Percentiles rank a stretch among this genome's conserved stretches.
These are phyloP conservation scores for Pulveroboletus sp. DNA, from an alignment of 768 basidiomycete genomes.

Conservation along the genomic window DNA sequence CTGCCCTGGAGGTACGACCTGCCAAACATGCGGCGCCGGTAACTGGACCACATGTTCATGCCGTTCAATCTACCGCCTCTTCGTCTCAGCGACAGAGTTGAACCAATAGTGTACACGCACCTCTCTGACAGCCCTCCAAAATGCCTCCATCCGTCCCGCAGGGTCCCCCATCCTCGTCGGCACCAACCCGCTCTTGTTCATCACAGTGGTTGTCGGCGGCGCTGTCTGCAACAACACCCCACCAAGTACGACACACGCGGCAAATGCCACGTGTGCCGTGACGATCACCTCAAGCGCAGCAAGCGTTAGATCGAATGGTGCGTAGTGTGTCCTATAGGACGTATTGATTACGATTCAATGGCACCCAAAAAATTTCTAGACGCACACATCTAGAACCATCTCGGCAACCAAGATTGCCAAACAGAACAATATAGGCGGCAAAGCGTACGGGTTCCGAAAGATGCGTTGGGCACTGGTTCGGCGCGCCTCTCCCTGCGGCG, in stretches of 20 bases:
- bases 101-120: slow-evolving; percentile 40
- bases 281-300: slow-evolving; percentile 73
- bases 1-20: slow-evolving; percentile 54
- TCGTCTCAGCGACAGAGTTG: too few species aligned
- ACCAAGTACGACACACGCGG: slow-evolving; percentile 80
- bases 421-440: slow-evolving; percentile 61
- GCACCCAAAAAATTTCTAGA: slow-evolving; percentile 11
- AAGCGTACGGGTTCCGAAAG: slow-evolving; percentile 73
- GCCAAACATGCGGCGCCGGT: slow-evolving; percentile 87
- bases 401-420: slow-evolving; percentile 53
- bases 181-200: slow-evolving; percentile 12
- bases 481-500: slow-evolving; percentile 8
- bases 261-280: slow-evolving; percentile 83
- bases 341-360: background rate
- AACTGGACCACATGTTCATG: slow-evolving; percentile 83
- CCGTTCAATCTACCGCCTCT: slow-evolving; percentile 63
- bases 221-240: slow-evolving; percentile 88
- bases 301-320: slow-evolving; percentile 78
- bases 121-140: slow-evolving; percentile 80
- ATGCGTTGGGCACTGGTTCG: slow-evolving; percentile 26
- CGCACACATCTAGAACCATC: slow-evolving; percentile 56
- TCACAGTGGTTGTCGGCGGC: slow-evolving; percentile 41
- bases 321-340: slow-evolving; percentile 50
- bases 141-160: slow-evolving; percentile 74
- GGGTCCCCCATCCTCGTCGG: slow-evolving; percentile 15